Evolutionary conservation across 2,329 filamentous ascomycete genomes (phyloP), one percentile per base, ranked within the genome.

Genomic region (Bimuria novae-zelandiae): DNA sequence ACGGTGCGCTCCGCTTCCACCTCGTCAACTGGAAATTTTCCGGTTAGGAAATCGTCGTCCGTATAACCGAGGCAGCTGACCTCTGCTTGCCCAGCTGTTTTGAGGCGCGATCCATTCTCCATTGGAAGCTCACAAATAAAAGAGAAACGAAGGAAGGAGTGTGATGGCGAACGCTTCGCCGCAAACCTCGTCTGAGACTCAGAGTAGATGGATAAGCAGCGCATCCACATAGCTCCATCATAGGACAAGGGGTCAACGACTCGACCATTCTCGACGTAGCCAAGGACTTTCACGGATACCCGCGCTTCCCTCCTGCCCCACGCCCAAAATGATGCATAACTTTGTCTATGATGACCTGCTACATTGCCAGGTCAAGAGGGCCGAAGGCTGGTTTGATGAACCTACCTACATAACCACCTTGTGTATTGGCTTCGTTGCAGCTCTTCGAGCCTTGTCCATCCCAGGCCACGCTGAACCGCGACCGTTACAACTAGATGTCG

Each of bases 251-350:
- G 12, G 23, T 4, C 23, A 14, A 21, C 41, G 7, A 27, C 41
- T 33, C 16, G 29, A 32, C 17, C 12, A 22, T n/a, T 8, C 29
- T 33, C n/a, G 25, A n/a, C 7, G 17, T 22, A 16, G 41, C 17
- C 41, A 44, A 44, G 41, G 17, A 12, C 6, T 29, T 29, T 33
- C 16, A 19, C 3, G 19, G 27, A 32, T 8, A 12, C 41, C 41
- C 41, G 41, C 41, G 25, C n/a, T 44, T 32, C 41, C 25, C 29
- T 44, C 25, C 41, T 44, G 29, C 32, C 32, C 27, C 17, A 32
- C 41, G 40, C 40, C 40, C 10, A 42, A 17, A 29, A 29, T 23
- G 40, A 23, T 42, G 40, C 23, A 25, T 42, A 14, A 30, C 30
- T 42, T 42, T 30, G 19, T 29, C 25, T 14, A 17, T 29, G 40